Conservation (phyloP, 352 stramenopile species). For the Phytopythium mirpurense region DNA sequence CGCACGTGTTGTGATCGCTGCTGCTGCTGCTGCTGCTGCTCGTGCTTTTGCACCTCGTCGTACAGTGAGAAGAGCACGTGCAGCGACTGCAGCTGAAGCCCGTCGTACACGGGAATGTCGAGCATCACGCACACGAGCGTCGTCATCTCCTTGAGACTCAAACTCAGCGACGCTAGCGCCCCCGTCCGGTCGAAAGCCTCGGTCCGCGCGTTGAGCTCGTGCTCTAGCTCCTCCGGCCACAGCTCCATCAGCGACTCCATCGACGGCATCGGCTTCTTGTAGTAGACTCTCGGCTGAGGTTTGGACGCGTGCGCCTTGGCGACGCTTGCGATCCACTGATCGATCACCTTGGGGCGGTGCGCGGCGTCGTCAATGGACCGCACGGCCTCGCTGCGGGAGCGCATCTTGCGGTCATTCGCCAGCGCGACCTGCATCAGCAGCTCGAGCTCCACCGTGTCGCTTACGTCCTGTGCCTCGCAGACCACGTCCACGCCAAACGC, state of each 20-base stretch:
- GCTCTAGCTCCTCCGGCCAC: slow-evolving; percentile 87
- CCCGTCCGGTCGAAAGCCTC: slow-evolving; percentile 7
- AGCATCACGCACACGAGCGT: slow-evolving; percentile 85
- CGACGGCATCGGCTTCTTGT: slow-evolving; percentile 88
- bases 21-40: slow-evolving; percentile 25
- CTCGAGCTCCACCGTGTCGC: slow-evolving; percentile 86
- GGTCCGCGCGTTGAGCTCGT: slow-evolving; percentile 32
- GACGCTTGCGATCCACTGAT: slow-evolving; percentile 91
- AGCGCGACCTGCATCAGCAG: slow-evolving; percentile 82
- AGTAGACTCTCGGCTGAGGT: slow-evolving; percentile 59
- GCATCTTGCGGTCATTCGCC: slow-evolving; percentile 35
- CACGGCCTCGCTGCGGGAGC: slow-evolving; percentile 47
- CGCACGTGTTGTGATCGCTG: slow-evolving; percentile 11
- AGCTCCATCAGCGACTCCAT: slow-evolving; percentile 87
- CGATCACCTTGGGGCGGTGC: slow-evolving; percentile 82
- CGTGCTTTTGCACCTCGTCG: slow-evolving; percentile 60
- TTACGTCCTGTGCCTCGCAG: slow-evolving; percentile 84
- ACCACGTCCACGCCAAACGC: slow-evolving; percentile 74
- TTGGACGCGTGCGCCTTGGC: slow-evolving; percentile 85
- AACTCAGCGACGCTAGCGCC: slow-evolving; percentile 56
- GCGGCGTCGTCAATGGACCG: slow-evolving; percentile 87
- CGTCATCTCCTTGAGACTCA: slow-evolving; percentile 82
- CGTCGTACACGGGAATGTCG: slow-evolving; percentile 89
- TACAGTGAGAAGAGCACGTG: slow-evolving; percentile 92
- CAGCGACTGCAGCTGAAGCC: slow-evolving; percentile 81